Evolutionary conservation across 2,329 filamentous ascomycete species (phyloP).

Genomic region (Teratosphaeria epicoccoides): DNA sequence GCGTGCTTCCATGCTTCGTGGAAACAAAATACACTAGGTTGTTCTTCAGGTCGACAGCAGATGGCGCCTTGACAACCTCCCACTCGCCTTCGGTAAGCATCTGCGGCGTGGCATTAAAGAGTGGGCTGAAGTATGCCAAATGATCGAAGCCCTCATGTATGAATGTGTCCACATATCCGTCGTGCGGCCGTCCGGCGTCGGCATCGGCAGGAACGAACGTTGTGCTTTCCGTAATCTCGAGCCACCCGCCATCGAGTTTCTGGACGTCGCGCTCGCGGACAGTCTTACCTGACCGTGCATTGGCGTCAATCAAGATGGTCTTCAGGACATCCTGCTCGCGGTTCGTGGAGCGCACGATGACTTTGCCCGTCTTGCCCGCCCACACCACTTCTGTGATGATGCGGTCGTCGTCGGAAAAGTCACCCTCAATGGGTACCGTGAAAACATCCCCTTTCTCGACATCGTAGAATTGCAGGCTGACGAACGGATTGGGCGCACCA

Average conservation of each 20-base stretch:
- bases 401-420: constrained; percentile 70
- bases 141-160: constrained; percentile 83
- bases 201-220: constrained; percentile 78
- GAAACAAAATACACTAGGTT: constrained; percentile 86
- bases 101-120: constrained; percentile 71
- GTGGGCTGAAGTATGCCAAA: constrained; percentile 80
- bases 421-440: constrained; percentile 62
- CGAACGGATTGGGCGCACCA: constrained; percentile 82
- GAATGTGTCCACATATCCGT: constrained; percentile 88
- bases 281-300: constrained; percentile 60
- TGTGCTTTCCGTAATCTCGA: constrained; percentile 82
- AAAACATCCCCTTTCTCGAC: constrained; percentile 67
- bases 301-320: constrained; percentile 74
- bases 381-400: constrained; percentile 90
- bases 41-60: constrained; percentile 70
- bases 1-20: constrained; percentile 76
- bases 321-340: constrained; percentile 86
- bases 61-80: constrained; percentile 82
- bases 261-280: constrained; percentile 71
- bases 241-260: constrained; percentile 90
- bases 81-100: constrained; percentile 81
- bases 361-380: constrained; percentile 63
- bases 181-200: constrained; percentile 54
- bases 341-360: constrained; percentile 85
- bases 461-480: constrained; percentile 83